A percentile compares a stretch with the other conserved stretches of the same genome.
These are phyloP conservation scores for Clonostachys chloroleuca DNA, from an alignment of 2,329 filamentous ascomycete genomes.

Conservation along the genomic window DNA sequence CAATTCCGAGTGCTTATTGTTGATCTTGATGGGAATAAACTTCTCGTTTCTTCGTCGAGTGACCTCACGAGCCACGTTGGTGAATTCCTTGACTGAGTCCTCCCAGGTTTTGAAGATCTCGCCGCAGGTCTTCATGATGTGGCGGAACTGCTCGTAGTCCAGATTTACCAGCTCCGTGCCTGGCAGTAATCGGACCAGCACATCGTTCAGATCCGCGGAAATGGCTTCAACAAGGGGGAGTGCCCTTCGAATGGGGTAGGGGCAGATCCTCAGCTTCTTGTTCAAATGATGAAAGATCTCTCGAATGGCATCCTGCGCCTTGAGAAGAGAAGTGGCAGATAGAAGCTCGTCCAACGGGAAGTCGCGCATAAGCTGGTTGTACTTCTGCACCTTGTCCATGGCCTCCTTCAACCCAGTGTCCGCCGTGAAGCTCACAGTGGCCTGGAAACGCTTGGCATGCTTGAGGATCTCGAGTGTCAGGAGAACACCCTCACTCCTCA, in stretches of 20 bases:
- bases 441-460: slow-evolving; percentile 96
- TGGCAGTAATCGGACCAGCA: slow-evolving; percentile 79
- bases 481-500: slow-evolving; percentile 82
- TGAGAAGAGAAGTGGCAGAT: slow-evolving; percentile 83
- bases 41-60: slow-evolving; percentile 92
- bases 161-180: slow-evolving; percentile 88
- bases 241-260: slow-evolving; percentile 88
- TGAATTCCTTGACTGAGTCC: slow-evolving; percentile 95
- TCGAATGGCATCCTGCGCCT: slow-evolving; percentile 82
- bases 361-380: slow-evolving; percentile 98
- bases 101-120: slow-evolving; percentile 92
- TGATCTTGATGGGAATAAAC: slow-evolving; percentile 97
- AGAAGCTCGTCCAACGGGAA: slow-evolving; percentile 94
- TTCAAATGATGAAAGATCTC: slow-evolving; percentile 94
- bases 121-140: slow-evolving; percentile 77
- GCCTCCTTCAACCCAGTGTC: slow-evolving; percentile 96
- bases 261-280: slow-evolving; percentile 95
- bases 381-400: slow-evolving; percentile 94
- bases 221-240: slow-evolving; percentile 95
- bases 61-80: slow-evolving; percentile 92
- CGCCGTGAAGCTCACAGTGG: slow-evolving; percentile 91
- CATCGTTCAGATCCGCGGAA: slow-evolving; percentile 84
- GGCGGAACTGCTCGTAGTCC: slow-evolving; percentile 85
- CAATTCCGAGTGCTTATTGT: slow-evolving; percentile 79
- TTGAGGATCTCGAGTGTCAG: slow-evolving; percentile 93